These are phyloP conservation scores for Arabidopsis thaliana DNA, from an alignment of 345 rosid species.

Conservation along the genomic window TAIR10.1 NC_003070.9:8055501-8056000, in stretches of 20 bases:
- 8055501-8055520: not conserved
- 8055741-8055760: constrained; percentile 61
- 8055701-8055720: not conserved
- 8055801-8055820: constrained; percentile 55
- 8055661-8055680: constrained; percentile 21
- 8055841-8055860: constrained; percentile 56
- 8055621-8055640: constrained; percentile 21
- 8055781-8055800: constrained; percentile 59
- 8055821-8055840: constrained; percentile 64
- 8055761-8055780: constrained; percentile 62
- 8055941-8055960: not conserved
- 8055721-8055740: constrained; percentile 40
- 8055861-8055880: constrained; percentile 69
- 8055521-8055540: constrained; percentile 5
- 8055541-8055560: not conserved
- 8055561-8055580: constrained; percentile 2
- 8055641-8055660: constrained; percentile 32
- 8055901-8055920: constrained; percentile 39
- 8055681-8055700: constrained; percentile 23
- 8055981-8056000: not conserved
- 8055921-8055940: constrained; percentile 1
- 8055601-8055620: constrained; percentile 46
- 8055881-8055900: constrained; percentile 60
- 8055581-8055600: constrained; percentile 24
- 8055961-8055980: not conserved